Evolutionary conservation across 2,329 filamentous ascomycete species (phyloP).

Genomic region (Trichophyton mentagrophytes): DNA sequence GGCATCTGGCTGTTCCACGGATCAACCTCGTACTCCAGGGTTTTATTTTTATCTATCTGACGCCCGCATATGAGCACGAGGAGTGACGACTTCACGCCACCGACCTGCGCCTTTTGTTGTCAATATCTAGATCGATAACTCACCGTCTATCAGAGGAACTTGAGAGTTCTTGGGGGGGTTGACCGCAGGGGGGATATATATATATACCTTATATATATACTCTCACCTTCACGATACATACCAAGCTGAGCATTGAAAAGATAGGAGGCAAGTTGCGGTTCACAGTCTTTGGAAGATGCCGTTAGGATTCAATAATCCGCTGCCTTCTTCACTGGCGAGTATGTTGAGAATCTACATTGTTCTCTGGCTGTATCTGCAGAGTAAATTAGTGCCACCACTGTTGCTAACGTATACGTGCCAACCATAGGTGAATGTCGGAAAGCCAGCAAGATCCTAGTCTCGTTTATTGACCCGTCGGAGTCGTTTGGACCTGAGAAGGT

Average conservation of each 20-base stretch:
- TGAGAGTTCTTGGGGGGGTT: no score
- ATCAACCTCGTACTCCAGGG: background rate
- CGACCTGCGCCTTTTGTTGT: background rate
- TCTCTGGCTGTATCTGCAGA: background rate
- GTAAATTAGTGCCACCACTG: background rate
- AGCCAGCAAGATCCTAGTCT: conserved; percentile 85
- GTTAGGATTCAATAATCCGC: conserved; percentile 28
- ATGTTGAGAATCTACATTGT: conserved; percentile 17
- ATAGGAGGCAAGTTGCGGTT: background rate
- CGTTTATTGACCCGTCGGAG: conserved; percentile 88
- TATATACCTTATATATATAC: background rate
- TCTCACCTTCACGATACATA: background rate
- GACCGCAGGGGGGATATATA: no score
- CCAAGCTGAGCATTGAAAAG: no score
- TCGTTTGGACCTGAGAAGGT: conserved; percentile 93
- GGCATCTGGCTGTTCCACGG: background rate
- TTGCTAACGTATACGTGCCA: conserved; percentile 9
- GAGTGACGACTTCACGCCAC: background rate
- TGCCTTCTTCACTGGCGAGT: conserved; percentile 39
- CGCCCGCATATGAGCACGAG: background rate
- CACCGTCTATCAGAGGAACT: background rate
- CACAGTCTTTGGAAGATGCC: conserved; percentile 8
- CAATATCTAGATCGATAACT: background rate
- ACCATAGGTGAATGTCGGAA: conserved; percentile 86
- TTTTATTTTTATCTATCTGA: background rate